Evolutionary conservation across 108 stramenopile genomes (phyloP).

Genomic region (Skeletonema grethae): DNA sequence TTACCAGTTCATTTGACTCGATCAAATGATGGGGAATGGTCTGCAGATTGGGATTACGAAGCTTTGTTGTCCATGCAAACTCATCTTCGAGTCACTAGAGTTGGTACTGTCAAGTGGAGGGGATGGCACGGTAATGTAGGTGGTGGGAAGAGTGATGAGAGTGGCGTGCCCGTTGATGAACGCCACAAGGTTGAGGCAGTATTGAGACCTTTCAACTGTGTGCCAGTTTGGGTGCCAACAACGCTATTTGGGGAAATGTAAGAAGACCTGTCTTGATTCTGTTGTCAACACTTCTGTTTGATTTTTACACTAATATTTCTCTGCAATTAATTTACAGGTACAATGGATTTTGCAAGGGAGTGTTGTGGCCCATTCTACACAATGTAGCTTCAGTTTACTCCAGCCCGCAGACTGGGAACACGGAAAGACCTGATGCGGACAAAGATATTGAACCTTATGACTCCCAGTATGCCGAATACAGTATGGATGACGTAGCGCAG

Average conservation of each 20-base stretch:
- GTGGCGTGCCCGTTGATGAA: conserved; percentile 81
- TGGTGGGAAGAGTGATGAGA: conserved; percentile 61
- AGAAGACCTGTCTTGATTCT: conserved; percentile 31
- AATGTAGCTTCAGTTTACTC: conserved; percentile 90
- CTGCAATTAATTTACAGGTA: conserved; percentile 60
- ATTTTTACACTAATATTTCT: background rate
- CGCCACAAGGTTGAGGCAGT: conserved; percentile 87
- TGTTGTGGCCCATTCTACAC: conserved; percentile 96
- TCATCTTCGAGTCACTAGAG: conserved; percentile 88
- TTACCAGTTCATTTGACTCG: conserved; percentile 84
- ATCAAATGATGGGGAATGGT: conserved; percentile 65
- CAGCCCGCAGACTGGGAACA: conserved; percentile 36
- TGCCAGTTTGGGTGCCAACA: conserved; percentile 94
- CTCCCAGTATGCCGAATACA: conserved; percentile 72
- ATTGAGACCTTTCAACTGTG: conserved; percentile 90
- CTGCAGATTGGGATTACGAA: conserved; percentile 96
- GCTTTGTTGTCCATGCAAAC: conserved; percentile 92
- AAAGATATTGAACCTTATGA: conserved; percentile 40
- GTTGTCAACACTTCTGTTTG: background rate
- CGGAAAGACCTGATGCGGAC: conserved; percentile 13
- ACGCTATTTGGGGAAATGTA: conserved; percentile 83
- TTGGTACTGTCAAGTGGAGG: conserved; percentile 93
- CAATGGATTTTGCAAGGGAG: conserved; percentile 95
- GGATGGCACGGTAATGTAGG: conserved; percentile 88
- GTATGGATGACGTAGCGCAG: conserved; percentile 76